Base-by-base conservation (phyloP, 2,329 filamentous ascomycete species). In the Ophiocordyceps unilateralis region DNA sequence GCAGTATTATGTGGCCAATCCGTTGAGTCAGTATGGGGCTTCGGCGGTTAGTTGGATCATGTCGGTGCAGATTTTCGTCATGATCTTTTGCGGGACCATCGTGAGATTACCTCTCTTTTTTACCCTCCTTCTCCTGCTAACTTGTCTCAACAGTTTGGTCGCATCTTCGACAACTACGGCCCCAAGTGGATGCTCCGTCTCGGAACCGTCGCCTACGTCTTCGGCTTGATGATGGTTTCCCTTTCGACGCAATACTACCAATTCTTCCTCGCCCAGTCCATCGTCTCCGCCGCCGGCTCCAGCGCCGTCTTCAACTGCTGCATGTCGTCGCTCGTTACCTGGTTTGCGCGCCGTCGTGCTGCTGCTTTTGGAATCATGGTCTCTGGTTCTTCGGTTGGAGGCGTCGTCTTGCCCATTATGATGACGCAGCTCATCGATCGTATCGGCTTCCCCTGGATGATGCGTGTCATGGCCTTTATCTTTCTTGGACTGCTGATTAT, bases 141-240 rank as follows among this genome's bases (percentile, higher is more conserved):
- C 10, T 12, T 28, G 5, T 28, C 5, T 30, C 14, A 11, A 11
- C 45, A 57, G 45, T 76, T 64, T 41, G 81, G 81, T 1, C 73
- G 70, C 36, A 40, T 81, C 11, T 82, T 74, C 50, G 81, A 85
- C 55, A 72, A 66, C 48, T 73, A 74, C 48, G 81, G 81, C 2
- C 76, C 80, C 1, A 66, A 67, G 34, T 71, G 64, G 45, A 61
- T 83, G 4, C 59, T 81, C 14, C 47, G 69, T 17, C 50, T 59
- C 42, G 76, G 76, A 24, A 68, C 67, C 5, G 50, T 78, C 45
- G 55, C 71, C 45, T 74, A 78, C 55, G 65, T 81, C 47, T 72
- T 81, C 39, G 72, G 74, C 21, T 57, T 81, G 17, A 79, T 81
- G 74, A 78, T 81, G 74, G 65, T 70, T 0, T 74, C 69, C 15